Evolutionary conservation across 2,329 filamentous ascomycete species (phyloP), one percentile per base, ranked within the genome.

Genomic region (Lasiodiplodia gonubiensis): DNA sequence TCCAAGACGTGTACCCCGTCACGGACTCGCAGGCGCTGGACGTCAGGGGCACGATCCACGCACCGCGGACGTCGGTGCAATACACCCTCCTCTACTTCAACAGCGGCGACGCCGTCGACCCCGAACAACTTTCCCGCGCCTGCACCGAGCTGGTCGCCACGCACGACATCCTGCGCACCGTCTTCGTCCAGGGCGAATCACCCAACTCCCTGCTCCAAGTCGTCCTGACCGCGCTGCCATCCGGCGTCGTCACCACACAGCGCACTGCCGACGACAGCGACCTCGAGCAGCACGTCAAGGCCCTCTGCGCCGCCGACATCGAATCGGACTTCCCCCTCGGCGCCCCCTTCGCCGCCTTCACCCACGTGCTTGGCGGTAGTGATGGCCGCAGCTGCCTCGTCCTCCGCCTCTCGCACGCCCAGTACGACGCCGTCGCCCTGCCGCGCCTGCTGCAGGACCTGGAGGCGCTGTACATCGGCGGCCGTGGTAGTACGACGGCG

Each of bases 401-500:
- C 68, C 83, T 90, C 74, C 85, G 89, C 67, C 84, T 91, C 66
- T 90, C 88, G 0, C 89, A 91, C 75, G 86, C 89, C 0, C 89
- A 91, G 71, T 91, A 90, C 73, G 89, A 91, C 70, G 89, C 89
- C 69, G 88, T 91, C 23, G 90, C 86, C 70, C 82, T 91, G 10
- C 86, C 88, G 0, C 79, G 83, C 23, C 83, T 90, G n/a, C 84
- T 90, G 67, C 82, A 81, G n/a, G 87, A 90, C 72, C 84, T 91
- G 46, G 86, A 85, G 2, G 81, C 83, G 0, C 79, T 89, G 4
- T 88, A 85, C 60, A 74, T 80, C 49, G 81, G 79, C n/a, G n/a
- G n/a, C n/a, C n/a, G n/a, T n/a, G n/a, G n/a, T n/a, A n/a, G n/a
- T n/a, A n/a, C n/a, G n/a, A n/a, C n/a, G n/a, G n/a, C n/a, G n/a